Conservation (phyloP, 495 filamentous ascomycete species). For the Parathielavia appendiculata region DNA sequence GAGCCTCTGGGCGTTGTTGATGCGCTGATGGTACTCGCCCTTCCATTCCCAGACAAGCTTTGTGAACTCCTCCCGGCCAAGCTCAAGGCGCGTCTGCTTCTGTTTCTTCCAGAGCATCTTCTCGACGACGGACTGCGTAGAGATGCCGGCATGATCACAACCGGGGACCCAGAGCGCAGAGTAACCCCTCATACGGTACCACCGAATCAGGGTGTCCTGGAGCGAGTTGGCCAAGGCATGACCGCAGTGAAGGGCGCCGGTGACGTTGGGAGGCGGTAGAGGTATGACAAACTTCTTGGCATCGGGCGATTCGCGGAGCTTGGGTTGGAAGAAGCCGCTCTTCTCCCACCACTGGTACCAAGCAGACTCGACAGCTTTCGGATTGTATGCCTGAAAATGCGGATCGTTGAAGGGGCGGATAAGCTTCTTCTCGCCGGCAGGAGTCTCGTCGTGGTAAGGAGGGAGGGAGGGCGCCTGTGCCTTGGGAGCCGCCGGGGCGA, state of each 20-base stretch:
- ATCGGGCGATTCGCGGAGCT: conserved; percentile 48
- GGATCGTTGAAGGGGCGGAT: conserved; percentile 42
- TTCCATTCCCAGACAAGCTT: conserved; percentile 58
- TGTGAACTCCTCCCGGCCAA: conserved; percentile 49
- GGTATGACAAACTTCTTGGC: conserved; percentile 67
- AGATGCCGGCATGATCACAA: conserved; percentile 56
- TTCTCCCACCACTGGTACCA: conserved; percentile 66
- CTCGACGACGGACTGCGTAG: conserved; percentile 56
- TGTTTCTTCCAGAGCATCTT: conserved; percentile 52
- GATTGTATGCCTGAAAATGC: conserved; percentile 54
- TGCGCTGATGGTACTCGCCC: conserved; percentile 50
- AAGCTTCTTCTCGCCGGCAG: conserved; percentile 48
- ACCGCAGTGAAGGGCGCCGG: conserved; percentile 46
- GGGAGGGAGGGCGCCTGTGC: conserved; percentile 40
- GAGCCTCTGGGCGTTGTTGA: conserved; percentile 49
- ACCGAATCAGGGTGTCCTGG: conserved; percentile 73
- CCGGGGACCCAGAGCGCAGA: conserved; percentile 59
- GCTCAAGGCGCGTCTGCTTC: conserved; percentile 51
- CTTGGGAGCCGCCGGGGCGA: conserved; percentile 27
- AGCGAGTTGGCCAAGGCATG: conserved; percentile 56
- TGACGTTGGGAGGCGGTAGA: conserved; percentile 72
- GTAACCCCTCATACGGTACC: conserved; percentile 57
- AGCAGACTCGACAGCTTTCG: conserved; percentile 56
- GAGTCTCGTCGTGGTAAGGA: conserved; percentile 44
- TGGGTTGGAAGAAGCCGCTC: conserved; percentile 64